These are phyloP conservation scores for Aschersonia sp. DNA, from an alignment of 2,329 filamentous ascomycete species.

Conservation along the genomic window DNA sequence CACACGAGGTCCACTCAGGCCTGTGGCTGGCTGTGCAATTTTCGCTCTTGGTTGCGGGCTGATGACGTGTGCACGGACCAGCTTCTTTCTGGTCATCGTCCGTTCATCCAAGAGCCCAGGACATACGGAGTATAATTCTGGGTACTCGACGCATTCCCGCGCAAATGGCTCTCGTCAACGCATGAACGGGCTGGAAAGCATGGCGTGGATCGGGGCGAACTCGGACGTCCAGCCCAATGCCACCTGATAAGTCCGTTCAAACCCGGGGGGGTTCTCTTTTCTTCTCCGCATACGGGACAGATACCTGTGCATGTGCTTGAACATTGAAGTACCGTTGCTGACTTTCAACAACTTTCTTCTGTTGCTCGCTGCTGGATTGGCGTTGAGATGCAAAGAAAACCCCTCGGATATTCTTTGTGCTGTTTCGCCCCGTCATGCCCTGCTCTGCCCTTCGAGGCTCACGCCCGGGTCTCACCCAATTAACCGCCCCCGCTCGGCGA, in stretches of 20 bases:
- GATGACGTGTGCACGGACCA: conserved; percentile 14
- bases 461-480: neutral
- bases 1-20: conserved; percentile 1
- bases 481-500: neutral
- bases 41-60: conserved; percentile 13
- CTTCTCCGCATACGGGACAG: too few species aligned
- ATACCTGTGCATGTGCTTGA: too few species aligned
- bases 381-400: too few species aligned
- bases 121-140: neutral
- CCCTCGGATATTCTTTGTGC: neutral
- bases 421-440: neutral
- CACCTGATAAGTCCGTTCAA: too few species aligned
- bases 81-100: neutral
- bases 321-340: too few species aligned
- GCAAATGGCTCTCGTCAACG: neutral
- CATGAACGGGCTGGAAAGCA: neutral
- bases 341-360: too few species aligned
- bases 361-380: too few species aligned
- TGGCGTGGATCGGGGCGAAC: too few species aligned
- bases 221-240: too few species aligned
- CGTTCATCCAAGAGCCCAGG: neutral
- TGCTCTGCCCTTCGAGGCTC: neutral
- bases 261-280: too few species aligned
- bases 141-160: neutral
- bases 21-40: conserved; percentile 10